A percentile compares a stretch with the other conserved stretches of the same genome.
Conservation (phyloP, 2,329 filamentous ascomycete genomes). For the Pseudopithomyces chartarum region DNA sequence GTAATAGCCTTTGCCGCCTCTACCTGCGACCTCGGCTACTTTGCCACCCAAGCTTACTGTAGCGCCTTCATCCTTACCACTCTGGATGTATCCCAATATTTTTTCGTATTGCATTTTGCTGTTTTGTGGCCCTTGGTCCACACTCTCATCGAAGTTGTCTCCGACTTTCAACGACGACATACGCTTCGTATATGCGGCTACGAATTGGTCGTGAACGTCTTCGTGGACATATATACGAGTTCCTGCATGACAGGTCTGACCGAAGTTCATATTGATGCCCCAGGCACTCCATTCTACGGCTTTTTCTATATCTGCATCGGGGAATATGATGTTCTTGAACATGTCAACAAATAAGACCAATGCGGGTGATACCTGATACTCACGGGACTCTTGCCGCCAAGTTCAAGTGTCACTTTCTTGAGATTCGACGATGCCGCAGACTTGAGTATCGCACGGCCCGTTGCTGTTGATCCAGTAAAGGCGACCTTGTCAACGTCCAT, state of each 20-base stretch:
- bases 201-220: conserved; percentile 83
- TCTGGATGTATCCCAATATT: neutral
- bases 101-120: conserved; percentile 79
- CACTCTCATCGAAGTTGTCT: conserved; percentile 77
- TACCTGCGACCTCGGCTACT: conserved; percentile 64
- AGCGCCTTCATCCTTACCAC: conserved; percentile 36
- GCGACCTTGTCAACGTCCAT: conserved; percentile 83
- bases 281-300: conserved; percentile 77
- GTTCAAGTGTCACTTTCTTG: conserved; percentile 81
- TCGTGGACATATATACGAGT: conserved; percentile 87
- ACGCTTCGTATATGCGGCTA: conserved; percentile 77
- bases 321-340: conserved; percentile 62
- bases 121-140: conserved; percentile 88
- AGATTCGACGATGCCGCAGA: conserved; percentile 70
- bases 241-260: conserved; percentile 72
- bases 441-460: conserved; percentile 79
- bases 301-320: conserved; percentile 77
- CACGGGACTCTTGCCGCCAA: conserved; percentile 74
- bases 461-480: conserved; percentile 76
- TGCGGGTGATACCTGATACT: no score
- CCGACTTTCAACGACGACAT: conserved; percentile 76
- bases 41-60: conserved; percentile 70
- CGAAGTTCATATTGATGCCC: conserved; percentile 63
- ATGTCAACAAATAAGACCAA: neutral
- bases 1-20: conserved; percentile 71